phyloP scores from a whole-genome alignment of 2,329 filamentous ascomycete genomes.

The Sporothrix variecibatus region DNA sequence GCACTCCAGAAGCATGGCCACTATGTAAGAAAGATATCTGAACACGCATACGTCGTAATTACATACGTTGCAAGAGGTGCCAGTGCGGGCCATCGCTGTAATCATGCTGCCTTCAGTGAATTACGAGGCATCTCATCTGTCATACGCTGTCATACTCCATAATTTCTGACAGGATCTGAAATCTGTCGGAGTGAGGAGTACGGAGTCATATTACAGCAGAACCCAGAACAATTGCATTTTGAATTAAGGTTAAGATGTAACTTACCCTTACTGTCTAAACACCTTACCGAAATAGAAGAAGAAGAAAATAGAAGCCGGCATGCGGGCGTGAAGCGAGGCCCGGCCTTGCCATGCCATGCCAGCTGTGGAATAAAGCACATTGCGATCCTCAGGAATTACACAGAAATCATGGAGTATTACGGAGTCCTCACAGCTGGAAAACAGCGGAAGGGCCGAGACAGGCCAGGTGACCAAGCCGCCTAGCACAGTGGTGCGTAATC shows the following conservation, averaged over 20 bases:
- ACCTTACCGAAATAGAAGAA: too few relatives aligned
- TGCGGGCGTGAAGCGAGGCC: not conserved
- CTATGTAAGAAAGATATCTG: too few relatives aligned
- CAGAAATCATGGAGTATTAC: too few relatives aligned
- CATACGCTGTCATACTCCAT: not conserved
- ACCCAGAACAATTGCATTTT: too few relatives aligned
- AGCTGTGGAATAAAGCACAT: not conserved
- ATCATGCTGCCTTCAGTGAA: not conserved
- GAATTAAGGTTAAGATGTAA: too few relatives aligned
- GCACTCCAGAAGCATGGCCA: too few relatives aligned
- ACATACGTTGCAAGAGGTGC: not conserved
- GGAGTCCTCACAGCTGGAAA: not conserved
- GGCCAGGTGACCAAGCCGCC: constrained; percentile 23
- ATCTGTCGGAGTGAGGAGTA: not conserved
- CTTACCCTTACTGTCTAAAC: too few relatives aligned
- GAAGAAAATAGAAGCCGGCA: too few relatives aligned
- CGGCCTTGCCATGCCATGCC: not conserved
- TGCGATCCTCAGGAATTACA: too few relatives aligned
- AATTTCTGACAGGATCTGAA: not conserved
- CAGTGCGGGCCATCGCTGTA: not conserved
- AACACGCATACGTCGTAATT: too few relatives aligned
- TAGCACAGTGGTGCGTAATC: constrained; percentile 16
- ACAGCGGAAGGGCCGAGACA: constrained; percentile 23
- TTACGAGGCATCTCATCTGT: not conserved
- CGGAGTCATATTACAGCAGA: too few relatives aligned